Percentiles rank a stretch among this genome's conserved stretches.
Conservation (phyloP, 108 stramenopile species). For the Chaetoceros tenuissimus region DNA sequence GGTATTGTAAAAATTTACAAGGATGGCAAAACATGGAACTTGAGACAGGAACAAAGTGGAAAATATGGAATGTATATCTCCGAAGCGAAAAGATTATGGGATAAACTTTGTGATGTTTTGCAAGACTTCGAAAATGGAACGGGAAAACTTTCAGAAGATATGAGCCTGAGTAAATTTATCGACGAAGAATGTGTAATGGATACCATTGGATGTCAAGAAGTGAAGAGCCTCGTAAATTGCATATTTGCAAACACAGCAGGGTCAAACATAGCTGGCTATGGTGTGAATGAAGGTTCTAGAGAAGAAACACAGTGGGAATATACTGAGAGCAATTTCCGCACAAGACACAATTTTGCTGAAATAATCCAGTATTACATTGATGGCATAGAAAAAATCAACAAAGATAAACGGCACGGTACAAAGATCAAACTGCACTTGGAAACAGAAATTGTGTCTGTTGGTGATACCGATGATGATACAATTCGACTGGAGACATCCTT, state of each 20-base stretch:
- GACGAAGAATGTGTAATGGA: background rate
- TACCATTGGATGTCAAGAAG: background rate
- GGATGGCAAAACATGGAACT: conserved; percentile 8
- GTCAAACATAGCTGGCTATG: conserved; percentile 2
- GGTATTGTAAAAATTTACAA: conserved; percentile 5
- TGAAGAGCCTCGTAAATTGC: conserved; percentile 14
- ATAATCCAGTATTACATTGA: conserved; percentile 16
- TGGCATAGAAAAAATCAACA: conserved; percentile 17
- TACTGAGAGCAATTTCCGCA: conserved; percentile 18
- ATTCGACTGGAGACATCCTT: background rate
- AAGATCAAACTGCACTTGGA: conserved; percentile 11
- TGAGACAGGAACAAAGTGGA: background rate
- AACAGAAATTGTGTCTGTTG: conserved; percentile 13
- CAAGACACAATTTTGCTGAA: conserved; percentile 17
- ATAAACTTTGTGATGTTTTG: conserved; percentile 1
- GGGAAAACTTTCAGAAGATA: background rate
- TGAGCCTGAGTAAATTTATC: conserved; percentile 6
- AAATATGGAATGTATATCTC: background rate
- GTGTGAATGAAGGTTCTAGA: conserved; percentile 23
- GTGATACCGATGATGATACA: background rate
- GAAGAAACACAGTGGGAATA: conserved; percentile 29
- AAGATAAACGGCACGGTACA: background rate
- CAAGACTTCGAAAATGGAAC: background rate
- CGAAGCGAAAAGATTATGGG: conserved; percentile 10
- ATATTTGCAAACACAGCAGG: conserved; percentile 27